A percentile compares a stretch with the other conserved stretches of the same genome.
These are phyloP conservation scores for Nicotiana otophora DNA, from an alignment of 257 asterid genomes.

Conservation along the genomic window DNA sequence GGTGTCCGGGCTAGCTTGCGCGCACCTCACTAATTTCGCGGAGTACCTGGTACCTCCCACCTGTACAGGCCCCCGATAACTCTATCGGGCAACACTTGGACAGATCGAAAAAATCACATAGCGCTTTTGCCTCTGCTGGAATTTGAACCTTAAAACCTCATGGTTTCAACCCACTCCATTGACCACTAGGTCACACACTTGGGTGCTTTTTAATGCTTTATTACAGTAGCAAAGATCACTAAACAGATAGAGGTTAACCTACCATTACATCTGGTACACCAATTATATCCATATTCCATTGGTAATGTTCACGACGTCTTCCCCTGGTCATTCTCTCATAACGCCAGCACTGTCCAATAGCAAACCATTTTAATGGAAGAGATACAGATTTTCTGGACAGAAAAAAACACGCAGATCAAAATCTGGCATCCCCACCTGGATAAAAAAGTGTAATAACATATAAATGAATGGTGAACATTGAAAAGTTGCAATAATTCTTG, in stretches of 20 bases:
- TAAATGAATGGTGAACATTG: neutral
- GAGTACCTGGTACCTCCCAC: neutral
- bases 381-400: constrained; percentile 89
- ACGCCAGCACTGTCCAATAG: constrained; percentile 99
- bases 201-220: neutral
- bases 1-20: neutral
- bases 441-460: constrained; percentile 25
- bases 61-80: neutral
- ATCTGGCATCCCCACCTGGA: constrained; percentile 49
- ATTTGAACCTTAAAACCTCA: neutral
- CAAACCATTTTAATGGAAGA: constrained; percentile 94
- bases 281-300: constrained; percentile 98
- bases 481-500: neutral
- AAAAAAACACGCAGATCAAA: constrained; percentile 58
- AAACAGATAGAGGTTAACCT: constrained; percentile 17
- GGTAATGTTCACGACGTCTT: constrained; percentile 94
- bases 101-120: neutral
- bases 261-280: constrained; percentile 85
- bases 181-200: neutral
- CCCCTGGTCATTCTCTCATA: constrained; percentile 98
- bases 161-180: neutral
- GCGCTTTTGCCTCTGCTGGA: neutral
- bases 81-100: neutral
- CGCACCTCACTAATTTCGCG: neutral
- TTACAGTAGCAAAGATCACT: neutral